phyloP scores from a whole-genome alignment of 2,329 filamentous ascomycete species.

The Trichoderma sp. region DNA sequence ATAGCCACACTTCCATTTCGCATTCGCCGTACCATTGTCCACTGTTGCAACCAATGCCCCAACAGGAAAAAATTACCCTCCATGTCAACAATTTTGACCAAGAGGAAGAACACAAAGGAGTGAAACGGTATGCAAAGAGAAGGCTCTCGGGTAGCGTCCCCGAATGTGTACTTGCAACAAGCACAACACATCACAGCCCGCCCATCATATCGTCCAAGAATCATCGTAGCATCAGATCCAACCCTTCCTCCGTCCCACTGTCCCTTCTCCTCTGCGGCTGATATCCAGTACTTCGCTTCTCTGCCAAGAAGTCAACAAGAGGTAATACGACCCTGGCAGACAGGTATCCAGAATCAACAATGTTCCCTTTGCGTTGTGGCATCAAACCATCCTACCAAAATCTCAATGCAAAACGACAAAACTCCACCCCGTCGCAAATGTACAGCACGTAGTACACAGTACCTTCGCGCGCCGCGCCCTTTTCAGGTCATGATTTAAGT shows the following conservation, averaged over 20 bases:
- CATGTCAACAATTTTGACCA: no score
- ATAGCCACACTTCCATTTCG: neutral
- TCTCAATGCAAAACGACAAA: neutral
- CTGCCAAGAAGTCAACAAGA: neutral
- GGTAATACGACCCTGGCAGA: neutral
- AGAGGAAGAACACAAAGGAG: no score
- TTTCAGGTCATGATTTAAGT: no score
- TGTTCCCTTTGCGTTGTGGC: neutral
- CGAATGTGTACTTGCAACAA: no score
- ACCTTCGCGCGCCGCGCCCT: no score
- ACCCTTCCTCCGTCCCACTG: neutral
- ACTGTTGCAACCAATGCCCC: no score
- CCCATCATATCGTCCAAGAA: neutral
- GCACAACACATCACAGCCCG: no score
- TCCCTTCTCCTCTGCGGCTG: neutral
- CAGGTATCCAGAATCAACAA: neutral
- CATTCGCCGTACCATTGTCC: neutral
- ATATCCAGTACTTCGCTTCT: neutral
- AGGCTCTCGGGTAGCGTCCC: no score
- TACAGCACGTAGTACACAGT: no score
- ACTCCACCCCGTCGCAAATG: conserved; percentile 6
- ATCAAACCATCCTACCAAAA: neutral
- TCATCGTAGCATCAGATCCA: neutral
- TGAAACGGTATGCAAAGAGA: no score
- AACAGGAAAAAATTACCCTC: no score